Evolutionary conservation across 1,284 basidiomycete genomes (phyloP).

Genomic region (Phylloboletellus chloephorus): DNA sequence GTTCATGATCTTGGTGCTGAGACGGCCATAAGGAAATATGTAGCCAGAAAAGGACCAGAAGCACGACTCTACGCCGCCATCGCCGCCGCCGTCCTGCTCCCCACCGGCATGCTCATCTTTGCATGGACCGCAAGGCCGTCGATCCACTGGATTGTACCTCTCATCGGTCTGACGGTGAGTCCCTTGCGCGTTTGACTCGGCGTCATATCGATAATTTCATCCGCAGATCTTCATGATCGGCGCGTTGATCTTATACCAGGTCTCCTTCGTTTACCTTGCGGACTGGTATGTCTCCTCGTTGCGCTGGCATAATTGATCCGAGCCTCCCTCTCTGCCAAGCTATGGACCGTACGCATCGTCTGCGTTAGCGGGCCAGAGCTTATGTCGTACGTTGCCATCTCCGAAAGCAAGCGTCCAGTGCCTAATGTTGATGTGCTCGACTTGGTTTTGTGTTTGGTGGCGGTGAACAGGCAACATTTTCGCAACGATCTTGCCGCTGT

Average conservation of each 20-base stretch:
- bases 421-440: conserved; percentile 16
- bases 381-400: conserved; percentile 49
- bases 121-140: conserved; percentile 36
- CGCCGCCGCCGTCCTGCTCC: conserved; percentile 47
- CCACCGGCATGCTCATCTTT: conserved; percentile 49
- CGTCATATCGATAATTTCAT: background rate
- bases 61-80: conserved; percentile 58
- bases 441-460: conserved; percentile 12
- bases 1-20: conserved; percentile 13
- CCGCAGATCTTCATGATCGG: conserved; percentile 50
- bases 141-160: conserved; percentile 40
- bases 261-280: conserved; percentile 66
- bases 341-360: conserved; percentile 74
- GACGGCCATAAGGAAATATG: conserved; percentile 25
- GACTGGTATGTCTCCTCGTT: conserved; percentile 49
- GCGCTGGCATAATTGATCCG: background rate
- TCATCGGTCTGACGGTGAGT: conserved; percentile 42
- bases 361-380: conserved; percentile 71
- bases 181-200: background rate
- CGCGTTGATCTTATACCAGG: conserved; percentile 57
- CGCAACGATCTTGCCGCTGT: conserved; percentile 59
- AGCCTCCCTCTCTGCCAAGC: conserved; percentile 30
- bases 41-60: conserved; percentile 49
- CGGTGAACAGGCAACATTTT: conserved; percentile 47
- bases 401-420: too few species aligned